These are phyloP conservation scores for Pyrus bretschneideri DNA, from an alignment of 306 rosid genomes.

Conservation along the genomic window DNA sequence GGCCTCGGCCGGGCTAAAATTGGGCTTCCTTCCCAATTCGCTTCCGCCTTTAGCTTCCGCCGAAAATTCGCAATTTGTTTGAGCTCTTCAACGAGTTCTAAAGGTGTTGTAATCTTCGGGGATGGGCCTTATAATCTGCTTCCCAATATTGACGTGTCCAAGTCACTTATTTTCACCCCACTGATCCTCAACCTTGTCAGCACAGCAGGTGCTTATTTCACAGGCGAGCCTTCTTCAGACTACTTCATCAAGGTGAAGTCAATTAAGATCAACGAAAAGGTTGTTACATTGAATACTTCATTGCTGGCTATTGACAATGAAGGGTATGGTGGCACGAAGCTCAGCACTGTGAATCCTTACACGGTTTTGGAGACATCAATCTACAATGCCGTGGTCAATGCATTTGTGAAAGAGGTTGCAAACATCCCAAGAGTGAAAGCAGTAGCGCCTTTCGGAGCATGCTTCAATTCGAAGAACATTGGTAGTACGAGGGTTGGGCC, in stretches of 20 bases:
- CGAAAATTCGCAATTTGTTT: constrained; percentile 56
- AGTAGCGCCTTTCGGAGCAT: constrained; percentile 45
- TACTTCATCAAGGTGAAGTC: constrained; percentile 50
- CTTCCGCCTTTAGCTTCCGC: constrained; percentile 33
- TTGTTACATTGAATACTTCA: constrained; percentile 26
- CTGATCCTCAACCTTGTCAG: constrained; percentile 32
- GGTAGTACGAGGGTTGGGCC: constrained; percentile 36
- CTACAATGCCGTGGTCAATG: constrained; percentile 37
- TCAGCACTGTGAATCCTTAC: constrained; percentile 57
- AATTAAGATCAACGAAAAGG: constrained; percentile 23
- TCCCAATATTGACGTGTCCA: constrained; percentile 26
- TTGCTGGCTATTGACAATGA: constrained; percentile 31
- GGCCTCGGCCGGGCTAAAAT: constrained; percentile 45
- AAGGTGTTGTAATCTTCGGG: constrained; percentile 46
- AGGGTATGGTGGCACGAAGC: constrained; percentile 53
- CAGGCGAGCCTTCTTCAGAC: constrained; percentile 36
- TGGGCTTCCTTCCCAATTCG: constrained; percentile 36
- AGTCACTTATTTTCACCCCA: constrained; percentile 36
- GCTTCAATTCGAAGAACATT: constrained; percentile 25
- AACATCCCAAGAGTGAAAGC: constrained; percentile 25
- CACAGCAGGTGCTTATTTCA: constrained; percentile 1
- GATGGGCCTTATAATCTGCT: constrained; percentile 37
- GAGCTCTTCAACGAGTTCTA: constrained; percentile 10
- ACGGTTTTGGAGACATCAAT: constrained; percentile 44
- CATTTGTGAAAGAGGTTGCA: constrained; percentile 24